Percentiles rank a stretch among this genome's conserved stretches.
These are phyloP conservation scores for Colletotrichum liaoningense DNA, from an alignment of 2,329 filamentous ascomycete genomes.

Conservation along the genomic window DNA sequence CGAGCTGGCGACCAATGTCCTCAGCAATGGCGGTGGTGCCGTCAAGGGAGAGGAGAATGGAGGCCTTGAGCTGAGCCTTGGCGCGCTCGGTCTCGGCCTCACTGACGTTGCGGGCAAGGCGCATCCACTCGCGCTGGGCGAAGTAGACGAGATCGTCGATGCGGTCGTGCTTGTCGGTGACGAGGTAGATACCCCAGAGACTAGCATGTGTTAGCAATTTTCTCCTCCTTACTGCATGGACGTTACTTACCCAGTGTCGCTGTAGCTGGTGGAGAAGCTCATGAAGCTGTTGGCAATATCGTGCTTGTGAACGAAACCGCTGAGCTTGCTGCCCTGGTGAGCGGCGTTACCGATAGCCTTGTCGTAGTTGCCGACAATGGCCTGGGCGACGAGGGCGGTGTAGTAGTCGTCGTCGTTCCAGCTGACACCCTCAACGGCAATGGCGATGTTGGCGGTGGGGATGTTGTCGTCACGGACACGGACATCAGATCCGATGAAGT, in stretches of 20 bases:
- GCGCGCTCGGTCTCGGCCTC: slow-evolving; percentile 96
- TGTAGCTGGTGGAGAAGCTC: slow-evolving; percentile 99
- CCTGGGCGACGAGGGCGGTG: slow-evolving; percentile 96
- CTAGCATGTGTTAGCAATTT: slow-evolving; percentile 59
- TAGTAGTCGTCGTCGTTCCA: slow-evolving; percentile 99
- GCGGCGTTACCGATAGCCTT: slow-evolving; percentile 97
- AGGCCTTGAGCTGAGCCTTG: slow-evolving; percentile 99
- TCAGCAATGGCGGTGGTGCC: slow-evolving; percentile 97
- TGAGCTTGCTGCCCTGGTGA: slow-evolving; percentile 98
- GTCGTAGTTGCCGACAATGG: slow-evolving; percentile 99
- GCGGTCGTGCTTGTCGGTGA: slow-evolving; percentile 86
- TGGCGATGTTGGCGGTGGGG: slow-evolving; percentile 95
- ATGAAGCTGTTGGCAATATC: slow-evolving; percentile 99
- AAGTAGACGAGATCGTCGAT: slow-evolving; percentile 99
- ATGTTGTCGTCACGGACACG: slow-evolving; percentile 96
- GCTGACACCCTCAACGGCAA: slow-evolving; percentile 98
- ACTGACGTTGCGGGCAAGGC: slow-evolving; percentile 88
- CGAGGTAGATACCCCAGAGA: slow-evolving; percentile 99
- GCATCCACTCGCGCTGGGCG: slow-evolving; percentile 97
- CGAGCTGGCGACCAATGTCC: slow-evolving; percentile 98
- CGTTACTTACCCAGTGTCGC: slow-evolving; percentile 88
- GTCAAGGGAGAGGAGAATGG: slow-evolving; percentile 95
- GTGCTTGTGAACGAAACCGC: slow-evolving; percentile 92
- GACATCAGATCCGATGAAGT: slow-evolving; percentile 97
- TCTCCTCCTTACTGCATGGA: slow-evolving; percentile 38